A percentile compares a stretch with the other conserved stretches of the same genome.
Evolutionary conservation across 2,329 filamentous ascomycete genomes (phyloP).

Genomic region (Septoria linicola): DNA sequence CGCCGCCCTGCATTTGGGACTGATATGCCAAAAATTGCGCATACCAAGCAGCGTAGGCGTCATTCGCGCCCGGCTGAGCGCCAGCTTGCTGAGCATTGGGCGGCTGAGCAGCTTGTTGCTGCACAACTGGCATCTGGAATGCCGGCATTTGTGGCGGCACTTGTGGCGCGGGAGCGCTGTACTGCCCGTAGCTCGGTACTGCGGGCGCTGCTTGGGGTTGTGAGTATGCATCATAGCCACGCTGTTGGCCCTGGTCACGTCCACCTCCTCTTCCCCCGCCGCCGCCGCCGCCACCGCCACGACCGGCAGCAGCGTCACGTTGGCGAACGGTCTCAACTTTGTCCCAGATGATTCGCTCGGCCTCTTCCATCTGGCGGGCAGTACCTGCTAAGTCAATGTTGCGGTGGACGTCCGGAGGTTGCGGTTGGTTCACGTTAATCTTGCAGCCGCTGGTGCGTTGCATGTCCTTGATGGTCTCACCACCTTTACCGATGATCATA

Average conservation of each 20-base stretch:
- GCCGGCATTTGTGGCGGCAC: conserved; percentile 34
- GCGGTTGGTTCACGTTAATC: conserved; percentile 86
- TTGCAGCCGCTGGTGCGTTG: conserved; percentile 85
- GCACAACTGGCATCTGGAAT: conserved; percentile 35
- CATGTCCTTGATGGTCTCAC: conserved; percentile 93
- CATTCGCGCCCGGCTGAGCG: conserved; percentile 22
- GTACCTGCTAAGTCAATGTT: conserved; percentile 83
- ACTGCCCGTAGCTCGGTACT: conserved; percentile 34
- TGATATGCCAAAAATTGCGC: conserved; percentile 22
- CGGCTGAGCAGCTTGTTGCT: conserved; percentile 25
- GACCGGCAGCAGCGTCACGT: conserved; percentile 40
- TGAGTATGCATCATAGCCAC: conserved; percentile 47
- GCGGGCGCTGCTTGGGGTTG: conserved; percentile 44
- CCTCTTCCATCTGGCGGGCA: conserved; percentile 72
- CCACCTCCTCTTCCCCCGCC: conserved; percentile 24
- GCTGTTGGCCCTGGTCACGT: conserved; percentile 36
- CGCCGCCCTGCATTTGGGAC: conserved; percentile 38
- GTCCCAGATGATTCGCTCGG: conserved; percentile 82
- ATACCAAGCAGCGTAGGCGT: conserved; percentile 28
- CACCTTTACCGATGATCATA: conserved; percentile 93
- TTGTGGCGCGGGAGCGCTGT: conserved; percentile 29
- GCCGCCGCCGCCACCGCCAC: conserved; percentile 35
- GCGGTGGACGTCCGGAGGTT: conserved; percentile 75
- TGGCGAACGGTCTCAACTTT: conserved; percentile 84
- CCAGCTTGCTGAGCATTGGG: conserved; percentile 13